Evolutionary conservation across 345 rosid genomes (phyloP).

Genomic region (Lagerstroemia speciosa): DNA sequence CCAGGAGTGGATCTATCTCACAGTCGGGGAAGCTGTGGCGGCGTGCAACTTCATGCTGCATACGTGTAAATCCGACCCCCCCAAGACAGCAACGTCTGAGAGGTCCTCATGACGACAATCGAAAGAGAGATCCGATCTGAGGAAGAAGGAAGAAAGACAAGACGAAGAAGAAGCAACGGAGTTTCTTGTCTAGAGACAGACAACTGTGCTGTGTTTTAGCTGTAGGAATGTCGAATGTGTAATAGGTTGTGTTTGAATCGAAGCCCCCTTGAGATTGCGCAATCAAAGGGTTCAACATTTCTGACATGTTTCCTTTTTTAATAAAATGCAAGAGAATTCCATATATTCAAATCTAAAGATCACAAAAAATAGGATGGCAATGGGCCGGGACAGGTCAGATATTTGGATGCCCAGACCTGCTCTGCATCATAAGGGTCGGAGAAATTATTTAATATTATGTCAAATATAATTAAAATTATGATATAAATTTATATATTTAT

Average conservation of each 20-base stretch:
- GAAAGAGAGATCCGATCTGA: background rate
- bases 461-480: too few relatives aligned
- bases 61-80: slow-evolving; percentile 13
- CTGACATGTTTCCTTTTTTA: background rate
- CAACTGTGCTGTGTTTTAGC: background rate
- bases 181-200: background rate
- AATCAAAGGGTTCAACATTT: background rate
- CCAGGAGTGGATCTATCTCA: slow-evolving; percentile 44
- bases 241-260: background rate
- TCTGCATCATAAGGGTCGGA: too few relatives aligned
- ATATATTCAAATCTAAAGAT: background rate
- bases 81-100: slow-evolving; percentile 19
- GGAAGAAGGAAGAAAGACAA: too few relatives aligned
- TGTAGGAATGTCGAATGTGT: background rate
- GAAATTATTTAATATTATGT: too few relatives aligned
- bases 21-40: slow-evolving; percentile 45
- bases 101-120: too few relatives aligned
- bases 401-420: too few relatives aligned
- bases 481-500: too few relatives aligned
- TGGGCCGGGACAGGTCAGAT: too few relatives aligned
- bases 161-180: background rate
- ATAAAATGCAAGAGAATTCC: background rate
- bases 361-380: too few relatives aligned
- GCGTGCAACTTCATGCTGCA: slow-evolving; percentile 41
- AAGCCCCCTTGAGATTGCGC: background rate